Evolutionary conservation across 2,329 filamentous ascomycete species (phyloP).

Genomic region (Aspergillus sp.): DNA sequence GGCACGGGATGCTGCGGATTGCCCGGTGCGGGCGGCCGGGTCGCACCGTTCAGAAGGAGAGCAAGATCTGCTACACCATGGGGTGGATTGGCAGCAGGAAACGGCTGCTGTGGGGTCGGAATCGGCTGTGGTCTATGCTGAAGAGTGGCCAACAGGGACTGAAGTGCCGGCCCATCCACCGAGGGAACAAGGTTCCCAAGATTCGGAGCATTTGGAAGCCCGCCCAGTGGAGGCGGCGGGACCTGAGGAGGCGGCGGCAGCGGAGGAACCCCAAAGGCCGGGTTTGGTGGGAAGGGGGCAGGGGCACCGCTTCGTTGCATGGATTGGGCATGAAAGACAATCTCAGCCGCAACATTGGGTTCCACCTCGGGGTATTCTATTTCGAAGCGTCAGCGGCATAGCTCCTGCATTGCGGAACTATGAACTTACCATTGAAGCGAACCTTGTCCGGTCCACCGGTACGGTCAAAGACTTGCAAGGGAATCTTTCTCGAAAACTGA

Average conservation of each 20-base stretch:
- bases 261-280: slow-evolving; percentile 27
- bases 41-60: slow-evolving; percentile 30
- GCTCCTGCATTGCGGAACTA: background rate
- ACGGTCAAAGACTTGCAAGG: slow-evolving; percentile 77
- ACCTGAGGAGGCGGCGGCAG: slow-evolving; percentile 21
- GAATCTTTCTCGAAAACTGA: slow-evolving; percentile 63
- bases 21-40: slow-evolving; percentile 26
- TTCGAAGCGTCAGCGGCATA: slow-evolving; percentile 7
- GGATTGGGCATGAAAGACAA: slow-evolving; percentile 55
- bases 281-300: slow-evolving; percentile 29
- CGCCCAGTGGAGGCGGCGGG: slow-evolving; percentile 24
- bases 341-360: slow-evolving; percentile 65
- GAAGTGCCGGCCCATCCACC: slow-evolving; percentile 60
- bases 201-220: slow-evolving; percentile 38
- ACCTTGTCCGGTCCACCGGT: slow-evolving; percentile 64
- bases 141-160: slow-evolving; percentile 58
- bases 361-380: slow-evolving; percentile 75
- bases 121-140: slow-evolving; percentile 33
- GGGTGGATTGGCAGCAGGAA: slow-evolving; percentile 22
- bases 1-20: slow-evolving; percentile 20
- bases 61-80: slow-evolving; percentile 31
- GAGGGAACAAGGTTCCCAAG: slow-evolving; percentile 57
- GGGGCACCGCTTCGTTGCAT: slow-evolving; percentile 26
- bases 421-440: slow-evolving; percentile 58
- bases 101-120: slow-evolving; percentile 26